These are phyloP conservation scores for Sugiyamaella sp. DNA, from an alignment of 1,139 yeast genomes.

Conservation along the genomic window DNA sequence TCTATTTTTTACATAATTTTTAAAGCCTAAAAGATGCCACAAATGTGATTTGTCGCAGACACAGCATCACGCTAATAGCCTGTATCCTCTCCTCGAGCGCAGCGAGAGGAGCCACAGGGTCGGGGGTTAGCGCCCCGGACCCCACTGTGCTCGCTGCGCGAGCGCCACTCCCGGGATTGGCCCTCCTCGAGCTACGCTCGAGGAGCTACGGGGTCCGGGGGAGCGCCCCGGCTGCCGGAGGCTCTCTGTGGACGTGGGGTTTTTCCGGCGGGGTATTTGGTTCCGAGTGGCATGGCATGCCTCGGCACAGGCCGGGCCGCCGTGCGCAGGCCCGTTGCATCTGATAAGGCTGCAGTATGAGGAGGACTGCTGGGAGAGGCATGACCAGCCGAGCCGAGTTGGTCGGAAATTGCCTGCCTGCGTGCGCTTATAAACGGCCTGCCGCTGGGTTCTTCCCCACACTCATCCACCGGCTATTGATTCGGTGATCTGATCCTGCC, in stretches of 20 bases:
- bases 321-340: background rate
- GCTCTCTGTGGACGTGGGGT: background rate
- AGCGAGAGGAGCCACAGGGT: background rate
- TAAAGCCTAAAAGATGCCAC: too few relatives aligned
- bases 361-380: background rate
- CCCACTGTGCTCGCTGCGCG: too few relatives aligned
- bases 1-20: too few relatives aligned
- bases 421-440: background rate
- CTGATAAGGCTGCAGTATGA: background rate
- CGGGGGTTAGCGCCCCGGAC: too few relatives aligned
- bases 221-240: background rate
- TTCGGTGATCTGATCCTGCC: constrained; percentile 1
- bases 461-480: background rate
- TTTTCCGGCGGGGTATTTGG: constrained; percentile 1
- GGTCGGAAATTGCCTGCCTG: too few relatives aligned
- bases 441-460: background rate
- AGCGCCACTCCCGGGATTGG: too few relatives aligned
- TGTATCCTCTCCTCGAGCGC: too few relatives aligned
- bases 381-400: background rate
- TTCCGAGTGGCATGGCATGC: background rate
- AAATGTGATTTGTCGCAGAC: too few relatives aligned
- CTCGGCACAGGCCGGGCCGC: background rate
- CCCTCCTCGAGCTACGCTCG: background rate
- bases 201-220: constrained; percentile 1
- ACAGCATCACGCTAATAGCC: too few relatives aligned